A percentile compares a stretch with the other conserved stretches of the same genome.
phyloP scores from a whole-genome alignment of 371 early-diverging fungal species.

The Mucor racemosus region DNA sequence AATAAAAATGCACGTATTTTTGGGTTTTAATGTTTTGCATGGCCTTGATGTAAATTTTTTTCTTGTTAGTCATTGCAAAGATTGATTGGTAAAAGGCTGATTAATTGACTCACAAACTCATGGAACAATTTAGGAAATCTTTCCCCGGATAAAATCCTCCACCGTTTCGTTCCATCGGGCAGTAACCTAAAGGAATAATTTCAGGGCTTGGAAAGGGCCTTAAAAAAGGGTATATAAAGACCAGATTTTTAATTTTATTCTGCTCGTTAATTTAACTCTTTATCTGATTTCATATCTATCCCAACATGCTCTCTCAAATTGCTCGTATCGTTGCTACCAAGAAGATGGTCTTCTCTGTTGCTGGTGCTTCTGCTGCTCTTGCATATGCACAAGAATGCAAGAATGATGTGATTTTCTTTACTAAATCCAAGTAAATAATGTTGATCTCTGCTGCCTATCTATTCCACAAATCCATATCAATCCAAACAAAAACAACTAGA shows the following conservation, averaged over 20 bases:
- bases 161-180: background rate
- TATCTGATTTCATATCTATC: background rate
- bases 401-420: constrained; percentile 50
- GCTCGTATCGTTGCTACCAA: constrained; percentile 28
- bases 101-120: background rate
- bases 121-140: background rate
- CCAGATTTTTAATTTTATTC: constrained; percentile 5
- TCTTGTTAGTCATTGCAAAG: background rate
- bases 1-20: background rate
- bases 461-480: background rate
- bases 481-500: background rate
- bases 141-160: constrained; percentile 3
- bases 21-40: background rate
- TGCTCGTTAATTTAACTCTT: background rate
- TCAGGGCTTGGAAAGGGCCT: background rate
- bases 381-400: constrained; percentile 53
- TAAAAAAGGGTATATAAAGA: background rate
- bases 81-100: background rate
- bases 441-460: background rate
- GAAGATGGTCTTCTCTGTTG: constrained; percentile 23
- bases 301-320: constrained; percentile 30
- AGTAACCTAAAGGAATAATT: background rate
- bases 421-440: constrained; percentile 33
- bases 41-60: constrained; percentile 2
- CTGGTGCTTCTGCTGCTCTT: constrained; percentile 28